Conservation (phyloP, 1,139 yeast species). For the Zhuliangozyma parablackwelliae region DNA sequence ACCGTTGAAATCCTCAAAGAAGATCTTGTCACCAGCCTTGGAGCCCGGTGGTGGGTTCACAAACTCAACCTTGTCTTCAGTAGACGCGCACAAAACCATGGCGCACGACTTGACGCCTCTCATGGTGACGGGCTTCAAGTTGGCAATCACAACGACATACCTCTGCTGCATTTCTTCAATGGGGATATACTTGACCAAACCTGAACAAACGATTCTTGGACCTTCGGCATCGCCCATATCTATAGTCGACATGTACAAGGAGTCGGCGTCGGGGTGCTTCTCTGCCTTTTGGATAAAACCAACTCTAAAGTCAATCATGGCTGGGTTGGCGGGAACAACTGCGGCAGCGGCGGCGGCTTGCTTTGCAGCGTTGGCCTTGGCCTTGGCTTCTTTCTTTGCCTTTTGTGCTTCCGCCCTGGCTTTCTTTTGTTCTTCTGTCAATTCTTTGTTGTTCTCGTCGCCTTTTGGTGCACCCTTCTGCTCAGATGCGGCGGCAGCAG, state of each 20-base stretch:
- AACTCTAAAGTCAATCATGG: slow-evolving; percentile 86
- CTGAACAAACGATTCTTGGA: slow-evolving; percentile 98
- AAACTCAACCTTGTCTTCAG: slow-evolving; percentile 70
- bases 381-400: slow-evolving; percentile 73
- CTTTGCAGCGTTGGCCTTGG: slow-evolving; percentile 64
- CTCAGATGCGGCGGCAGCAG: slow-evolving; percentile 7
- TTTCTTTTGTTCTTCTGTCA: slow-evolving; percentile 58
- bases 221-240: slow-evolving; percentile 95
- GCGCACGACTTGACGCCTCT: slow-evolving; percentile 91
- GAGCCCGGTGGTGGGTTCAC: slow-evolving; percentile 95
- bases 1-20: slow-evolving; percentile 86
- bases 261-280: slow-evolving; percentile 97
- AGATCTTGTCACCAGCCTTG: slow-evolving; percentile 92
- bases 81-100: slow-evolving; percentile 94
- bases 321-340: slow-evolving; percentile 65
- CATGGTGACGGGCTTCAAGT: slow-evolving; percentile 64
- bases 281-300: slow-evolving; percentile 96
- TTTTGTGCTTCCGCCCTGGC: slow-evolving; percentile 51
- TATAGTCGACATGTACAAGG: slow-evolving; percentile 92
- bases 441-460: slow-evolving; percentile 16
- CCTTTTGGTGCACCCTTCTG: slow-evolving; percentile 15
- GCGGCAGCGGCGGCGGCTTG: slow-evolving; percentile 54
- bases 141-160: slow-evolving; percentile 51
- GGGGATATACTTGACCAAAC: slow-evolving; percentile 54
- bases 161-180: slow-evolving; percentile 44